Evolutionary conservation across 345 rosid genomes (phyloP), one percentile per base, ranked within the genome.

Genomic region (Punica granatum): DNA sequence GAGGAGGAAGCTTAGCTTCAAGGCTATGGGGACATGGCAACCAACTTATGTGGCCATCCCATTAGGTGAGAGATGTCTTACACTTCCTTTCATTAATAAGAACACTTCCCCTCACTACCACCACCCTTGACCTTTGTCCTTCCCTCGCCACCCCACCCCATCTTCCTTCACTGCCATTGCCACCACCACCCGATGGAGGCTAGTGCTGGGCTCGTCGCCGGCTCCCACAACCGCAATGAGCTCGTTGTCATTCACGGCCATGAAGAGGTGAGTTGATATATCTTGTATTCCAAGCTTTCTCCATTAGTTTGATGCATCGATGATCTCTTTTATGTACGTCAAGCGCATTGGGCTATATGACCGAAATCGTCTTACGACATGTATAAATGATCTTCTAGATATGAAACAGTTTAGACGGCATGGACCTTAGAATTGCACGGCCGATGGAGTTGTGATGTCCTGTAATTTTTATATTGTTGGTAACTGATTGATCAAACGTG

Each of bases 181-280:
- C 48, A 56, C 35, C 60, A 9, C 18, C 64, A 8, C 53, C 56
- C 72, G 35, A 90, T 94, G 99, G 99, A 94, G 81, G 99, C 99
- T n/a, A 88, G 92, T 31, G 99, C 96, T 46, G 99, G 97, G 60
- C 95, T 94, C 15, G 96, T 94, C 4, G 99, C 97, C 33, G 99
- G 99, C 51, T 94, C 99, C 30, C 99, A 94, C 84, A 94, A 91
- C 77, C 95, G 97, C 74, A 94, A 94, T 18, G 99, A 94, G 79
- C 99, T 94, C 35, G 96, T 94, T 4, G 99, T 91, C 77, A 94
- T 94, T 71, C 99, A 94, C 31, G 89, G 89, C 78, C 99, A 94
- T 56, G 99, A 94, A 76, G 97, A 94, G 96, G 99, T 89, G 70
- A 35, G 15, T 3, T n/a, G 51, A 15, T 3, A 18, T 15, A 4